Evolutionary conservation across 805 yeast genomes (phyloP), one percentile per base, ranked within the genome.

Genomic region (Candida dajiaensis): DNA sequence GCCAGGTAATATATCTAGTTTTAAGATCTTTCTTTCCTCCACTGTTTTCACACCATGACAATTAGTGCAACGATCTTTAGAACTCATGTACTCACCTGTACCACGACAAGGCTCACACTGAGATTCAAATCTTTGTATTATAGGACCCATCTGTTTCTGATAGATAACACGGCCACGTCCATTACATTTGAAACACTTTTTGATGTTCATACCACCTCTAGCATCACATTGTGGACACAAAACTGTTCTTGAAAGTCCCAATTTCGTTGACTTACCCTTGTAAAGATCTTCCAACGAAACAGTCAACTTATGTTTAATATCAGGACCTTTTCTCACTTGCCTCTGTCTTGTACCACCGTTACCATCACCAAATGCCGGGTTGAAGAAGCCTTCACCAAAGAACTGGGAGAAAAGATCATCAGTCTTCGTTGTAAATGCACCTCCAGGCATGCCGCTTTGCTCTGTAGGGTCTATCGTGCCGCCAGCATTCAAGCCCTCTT

Each of bases 401-500:
- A 67, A 50, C 41, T 61, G 61, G 1, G 58, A 51, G 46, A 66
- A 67, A 23, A 67, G 41, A 26, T 58, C 56, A 41, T 58, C 66
- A 1, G 68, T 55, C 42, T 46, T 48, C 50, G 42, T 49, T 1
- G 52, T 40, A 45, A 50, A 53, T 13, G 44, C 18, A 2, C 40
- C 15, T 19, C 38, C 23, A 11, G 26, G 29, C 26, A 20, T 15
- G 22, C 26, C 19, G 37, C 18, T 18, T 15, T 19, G 19, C 16
- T 23, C n/a, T 4, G 49, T 29, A 26, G 52, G 46, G 22, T 47
- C 50, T 4, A 33, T 45, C 0, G 52, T 40, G 44, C 84, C 39
- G 41, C 77, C 83, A 51, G 89, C 89, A 45, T 71, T 72, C 57
- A 92, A 73, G 41, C 98, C 98, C 57, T 86, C 96, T 65, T 84